These are phyloP conservation scores for Termitomyces sp. DNA, from an alignment of 768 basidiomycete genomes.

Conservation along the genomic window DNA sequence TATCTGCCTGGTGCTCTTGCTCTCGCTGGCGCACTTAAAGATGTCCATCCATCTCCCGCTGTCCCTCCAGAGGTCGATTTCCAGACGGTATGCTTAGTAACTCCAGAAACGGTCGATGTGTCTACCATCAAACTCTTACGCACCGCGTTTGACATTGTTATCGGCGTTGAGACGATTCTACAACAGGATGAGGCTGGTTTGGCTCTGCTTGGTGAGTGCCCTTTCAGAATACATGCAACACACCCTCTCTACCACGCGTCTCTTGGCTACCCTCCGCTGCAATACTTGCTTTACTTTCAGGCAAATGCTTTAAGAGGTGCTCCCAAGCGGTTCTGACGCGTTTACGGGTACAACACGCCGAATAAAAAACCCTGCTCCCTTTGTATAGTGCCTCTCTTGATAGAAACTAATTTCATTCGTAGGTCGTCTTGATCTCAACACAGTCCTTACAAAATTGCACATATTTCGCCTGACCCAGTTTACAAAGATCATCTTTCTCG, in stretches of 20 bases:
- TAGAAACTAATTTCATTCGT: slow-evolving; percentile 11
- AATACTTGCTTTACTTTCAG: not conserved
- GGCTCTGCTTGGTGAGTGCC: slow-evolving; percentile 71
- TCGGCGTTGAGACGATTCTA: slow-evolving; percentile 88
- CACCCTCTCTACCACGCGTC: slow-evolving; percentile 7
- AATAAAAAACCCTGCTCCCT: not conserved
- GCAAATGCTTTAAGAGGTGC: not conserved
- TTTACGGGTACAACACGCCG: not conserved
- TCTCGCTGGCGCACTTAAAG: slow-evolving; percentile 77
- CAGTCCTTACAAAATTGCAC: slow-evolving; percentile 95
- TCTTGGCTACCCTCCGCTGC: not conserved
- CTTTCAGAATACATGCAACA: not conserved
- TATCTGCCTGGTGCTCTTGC: slow-evolving; percentile 94
- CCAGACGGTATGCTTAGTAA: slow-evolving; percentile 85
- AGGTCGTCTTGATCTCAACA: slow-evolving; percentile 93
- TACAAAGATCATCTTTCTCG: slow-evolving; percentile 82
- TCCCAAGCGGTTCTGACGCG: slow-evolving; percentile 2
- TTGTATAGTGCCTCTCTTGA: not conserved
- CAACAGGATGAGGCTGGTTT: slow-evolving; percentile 63
- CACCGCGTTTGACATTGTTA: slow-evolving; percentile 74
- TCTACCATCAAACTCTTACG: slow-evolving; percentile 73
- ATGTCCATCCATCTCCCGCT: slow-evolving; percentile 62
- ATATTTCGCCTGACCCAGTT: slow-evolving; percentile 89
- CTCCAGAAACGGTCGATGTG: slow-evolving; percentile 89
- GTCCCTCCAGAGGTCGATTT: slow-evolving; percentile 60